Evolutionary conservation across 2,329 filamentous ascomycete species (phyloP).

Genomic region (Alternaria incomplexa): DNA sequence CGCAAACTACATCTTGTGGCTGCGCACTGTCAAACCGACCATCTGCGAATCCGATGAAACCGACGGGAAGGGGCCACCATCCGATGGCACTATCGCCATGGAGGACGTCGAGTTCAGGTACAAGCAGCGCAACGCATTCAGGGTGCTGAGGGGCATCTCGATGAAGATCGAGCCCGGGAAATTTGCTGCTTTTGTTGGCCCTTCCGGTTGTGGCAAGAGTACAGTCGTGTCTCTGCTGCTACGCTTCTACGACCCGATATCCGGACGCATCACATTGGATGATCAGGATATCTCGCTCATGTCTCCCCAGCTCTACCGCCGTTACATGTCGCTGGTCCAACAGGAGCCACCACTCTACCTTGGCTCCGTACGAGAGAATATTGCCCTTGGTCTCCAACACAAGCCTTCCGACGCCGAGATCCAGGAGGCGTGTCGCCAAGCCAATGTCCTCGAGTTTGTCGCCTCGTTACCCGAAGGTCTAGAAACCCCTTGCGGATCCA

Average conservation of each 20-base stretch:
- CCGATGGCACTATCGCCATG: neutral
- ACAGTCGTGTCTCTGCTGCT: constrained; percentile 89
- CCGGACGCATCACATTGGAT: constrained; percentile 83
- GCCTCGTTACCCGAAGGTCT: constrained; percentile 37
- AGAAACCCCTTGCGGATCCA: constrained; percentile 31
- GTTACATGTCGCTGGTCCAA: constrained; percentile 80
- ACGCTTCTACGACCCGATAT: constrained; percentile 77
- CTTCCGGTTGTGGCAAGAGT: constrained; percentile 88
- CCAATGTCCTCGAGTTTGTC: constrained; percentile 41
- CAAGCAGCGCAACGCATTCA: neutral
- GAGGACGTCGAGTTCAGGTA: constrained; percentile 7
- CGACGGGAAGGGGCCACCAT: neutral
- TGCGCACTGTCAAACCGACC: constrained; percentile 40
- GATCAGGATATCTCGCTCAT: constrained; percentile 64
- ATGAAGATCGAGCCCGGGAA: constrained; percentile 56
- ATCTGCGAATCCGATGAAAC: constrained; percentile 34
- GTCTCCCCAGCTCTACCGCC: constrained; percentile 64
- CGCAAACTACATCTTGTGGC: constrained; percentile 60
- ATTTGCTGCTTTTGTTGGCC: constrained; percentile 70
- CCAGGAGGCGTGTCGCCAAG: constrained; percentile 8
- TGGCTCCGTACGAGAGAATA: constrained; percentile 86
- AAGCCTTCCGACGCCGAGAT: neutral
- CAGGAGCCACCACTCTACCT: constrained; percentile 94
- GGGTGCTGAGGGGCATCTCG: constrained; percentile 5
- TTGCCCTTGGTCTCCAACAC: constrained; percentile 45